A percentile compares a stretch with the other conserved stretches of the same genome.
These are phyloP conservation scores for Entamoeba histolytica DNA, from an alignment of 208 protist species.

Conservation along the genomic window DNA sequence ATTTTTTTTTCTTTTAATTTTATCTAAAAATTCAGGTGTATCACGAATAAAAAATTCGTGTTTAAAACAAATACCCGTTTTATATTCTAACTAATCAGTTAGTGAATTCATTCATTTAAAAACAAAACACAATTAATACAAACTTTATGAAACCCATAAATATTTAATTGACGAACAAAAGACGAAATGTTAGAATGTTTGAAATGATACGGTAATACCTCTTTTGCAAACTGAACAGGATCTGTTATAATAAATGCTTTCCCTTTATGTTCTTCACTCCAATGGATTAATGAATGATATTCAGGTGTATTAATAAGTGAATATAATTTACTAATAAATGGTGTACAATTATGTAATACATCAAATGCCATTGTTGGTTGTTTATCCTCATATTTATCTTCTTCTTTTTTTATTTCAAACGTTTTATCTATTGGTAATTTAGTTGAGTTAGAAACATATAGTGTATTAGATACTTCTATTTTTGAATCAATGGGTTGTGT, in stretches of 20 bases:
- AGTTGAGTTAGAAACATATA: too few species aligned
- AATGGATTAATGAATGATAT: not conserved
- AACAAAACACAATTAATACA: too few species aligned
- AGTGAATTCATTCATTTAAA: too few species aligned
- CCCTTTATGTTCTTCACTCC: not conserved
- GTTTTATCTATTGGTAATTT: too few species aligned
- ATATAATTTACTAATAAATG: not conserved
- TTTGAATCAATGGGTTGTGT: too few species aligned
- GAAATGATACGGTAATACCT: not conserved
- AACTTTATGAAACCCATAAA: not conserved
- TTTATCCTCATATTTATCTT: too few species aligned
- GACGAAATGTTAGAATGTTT: not conserved
- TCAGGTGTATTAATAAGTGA: not conserved
- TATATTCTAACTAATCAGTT: not conserved
- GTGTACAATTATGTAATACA: not conserved
- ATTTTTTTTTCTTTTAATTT: not conserved
- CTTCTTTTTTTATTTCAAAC: too few species aligned
- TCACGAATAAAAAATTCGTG: not conserved
- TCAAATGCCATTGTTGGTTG: too few species aligned
- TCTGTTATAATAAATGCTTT: not conserved
- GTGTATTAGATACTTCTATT: too few species aligned
- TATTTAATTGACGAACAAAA: not conserved
- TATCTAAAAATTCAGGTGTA: not conserved
- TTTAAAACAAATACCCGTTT: not conserved
- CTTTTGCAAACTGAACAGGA: not conserved